These are phyloP conservation scores for Hericium erinaceus DNA, from an alignment of 768 basidiomycete species.

Conservation along the genomic window DNA sequence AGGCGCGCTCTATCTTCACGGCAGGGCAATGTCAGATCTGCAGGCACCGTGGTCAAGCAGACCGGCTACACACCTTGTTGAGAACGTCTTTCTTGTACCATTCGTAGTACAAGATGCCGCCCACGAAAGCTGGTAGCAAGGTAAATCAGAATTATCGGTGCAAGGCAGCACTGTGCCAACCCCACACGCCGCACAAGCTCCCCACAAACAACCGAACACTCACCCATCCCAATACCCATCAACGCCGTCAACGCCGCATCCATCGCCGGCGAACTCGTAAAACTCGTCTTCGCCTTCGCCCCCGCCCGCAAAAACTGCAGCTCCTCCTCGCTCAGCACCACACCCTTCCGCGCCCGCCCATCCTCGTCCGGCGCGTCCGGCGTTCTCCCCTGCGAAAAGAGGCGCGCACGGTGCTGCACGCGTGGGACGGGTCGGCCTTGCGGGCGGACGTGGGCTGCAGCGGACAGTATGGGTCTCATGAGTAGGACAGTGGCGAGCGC, in stretches of 20 bases:
- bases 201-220: conserved; percentile 8
- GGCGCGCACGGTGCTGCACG: neutral
- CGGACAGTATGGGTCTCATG: neutral
- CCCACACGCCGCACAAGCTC: neutral
- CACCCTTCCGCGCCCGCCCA: neutral
- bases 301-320: neutral
- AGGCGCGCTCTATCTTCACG: conserved; percentile 64
- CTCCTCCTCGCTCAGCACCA: neutral
- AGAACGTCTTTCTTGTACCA: conserved; percentile 82
- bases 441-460: neutral
- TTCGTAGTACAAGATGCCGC: conserved; percentile 59
- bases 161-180: neutral
- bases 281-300: neutral
- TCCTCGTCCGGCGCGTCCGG: neutral
- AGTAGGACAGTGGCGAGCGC: neutral
- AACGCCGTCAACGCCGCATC: conserved; percentile 9
- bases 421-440: neutral
- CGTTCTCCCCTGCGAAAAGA: neutral
- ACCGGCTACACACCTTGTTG: conserved; percentile 43
- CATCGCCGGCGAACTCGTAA: conserved; percentile 10
- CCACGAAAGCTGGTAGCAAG: conserved; percentile 43
- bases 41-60: conserved; percentile 3
- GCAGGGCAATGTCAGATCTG: neutral
- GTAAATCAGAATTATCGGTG: no score
- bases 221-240: conserved; percentile 14